Conservation (phyloP, 2,329 filamentous ascomycete genomes). For the Penicillium hordei region DNA sequence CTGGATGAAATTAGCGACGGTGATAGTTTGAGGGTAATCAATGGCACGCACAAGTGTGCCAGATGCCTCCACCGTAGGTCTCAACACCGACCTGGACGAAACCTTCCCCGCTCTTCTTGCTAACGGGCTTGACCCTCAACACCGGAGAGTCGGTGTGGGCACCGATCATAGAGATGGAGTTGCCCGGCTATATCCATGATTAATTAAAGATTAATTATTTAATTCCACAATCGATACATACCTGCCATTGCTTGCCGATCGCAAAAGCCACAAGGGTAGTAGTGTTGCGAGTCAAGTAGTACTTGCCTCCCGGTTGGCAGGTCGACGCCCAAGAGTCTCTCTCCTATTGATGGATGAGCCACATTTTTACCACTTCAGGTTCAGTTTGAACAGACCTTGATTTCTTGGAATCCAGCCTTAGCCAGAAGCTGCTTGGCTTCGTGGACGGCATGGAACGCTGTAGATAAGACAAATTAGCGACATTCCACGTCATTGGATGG, state of each 20-base stretch:
- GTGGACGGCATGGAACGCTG: conserved; percentile 92
- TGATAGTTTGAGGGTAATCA: neutral
- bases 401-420: conserved; percentile 79
- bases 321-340: conserved; percentile 82
- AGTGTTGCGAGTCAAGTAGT: conserved; percentile 91
- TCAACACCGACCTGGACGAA: conserved; percentile 95
- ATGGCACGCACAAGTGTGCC: conserved; percentile 72
- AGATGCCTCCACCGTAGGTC: conserved; percentile 93
- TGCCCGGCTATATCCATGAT: conserved; percentile 61
- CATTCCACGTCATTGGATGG: conserved; percentile 1
- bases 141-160: conserved; percentile 95
- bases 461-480: conserved; percentile 9
- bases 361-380: neutral
- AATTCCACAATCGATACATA: conserved; percentile 20
- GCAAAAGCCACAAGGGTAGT: conserved; percentile 92
- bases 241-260: conserved; percentile 83
- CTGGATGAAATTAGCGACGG: conserved; percentile 29
- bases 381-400: conserved; percentile 57
- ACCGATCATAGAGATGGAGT: conserved; percentile 87
- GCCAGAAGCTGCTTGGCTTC: conserved; percentile 73
- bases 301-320: conserved; percentile 84
- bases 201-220: neutral
- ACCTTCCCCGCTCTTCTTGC: conserved; percentile 80
- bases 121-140: conserved; percentile 89
- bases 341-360: conserved; percentile 53